A percentile compares a stretch with the other conserved stretches of the same genome.
These are phyloP conservation scores for Rhizophora apiculata DNA, from an alignment of 345 rosid genomes.

Conservation along the genomic window DNA sequence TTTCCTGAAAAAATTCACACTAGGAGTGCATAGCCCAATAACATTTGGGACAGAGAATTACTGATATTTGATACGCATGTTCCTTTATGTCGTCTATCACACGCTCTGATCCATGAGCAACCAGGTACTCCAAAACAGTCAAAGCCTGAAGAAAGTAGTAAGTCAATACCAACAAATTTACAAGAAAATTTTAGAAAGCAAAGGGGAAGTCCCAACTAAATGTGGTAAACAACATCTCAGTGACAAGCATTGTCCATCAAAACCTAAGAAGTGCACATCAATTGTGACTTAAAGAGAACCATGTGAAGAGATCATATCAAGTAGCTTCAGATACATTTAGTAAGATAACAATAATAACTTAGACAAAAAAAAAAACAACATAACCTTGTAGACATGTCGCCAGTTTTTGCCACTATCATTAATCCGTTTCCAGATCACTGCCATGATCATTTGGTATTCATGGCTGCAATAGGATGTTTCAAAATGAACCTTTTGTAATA, in stretches of 20 bases:
- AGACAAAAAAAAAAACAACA: background rate
- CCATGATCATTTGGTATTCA: conserved; percentile 84
- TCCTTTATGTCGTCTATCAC: conserved; percentile 83
- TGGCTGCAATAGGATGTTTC: conserved; percentile 52
- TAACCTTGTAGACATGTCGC: conserved; percentile 94
- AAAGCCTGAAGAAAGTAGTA: conserved; percentile 57
- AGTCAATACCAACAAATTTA: conserved; percentile 8
- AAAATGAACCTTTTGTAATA: conserved; percentile 12
- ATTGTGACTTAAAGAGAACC: background rate
- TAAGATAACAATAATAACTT: background rate
- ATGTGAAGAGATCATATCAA: background rate
- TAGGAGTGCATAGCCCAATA: background rate
- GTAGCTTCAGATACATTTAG: background rate
- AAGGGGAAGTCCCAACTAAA: background rate
- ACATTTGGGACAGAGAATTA: conserved; percentile 28
- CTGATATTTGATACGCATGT: conserved; percentile 86
- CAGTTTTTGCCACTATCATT: conserved; percentile 93
- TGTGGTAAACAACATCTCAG: background rate
- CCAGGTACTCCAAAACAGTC: conserved; percentile 85
- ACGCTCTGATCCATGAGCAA: conserved; percentile 90
- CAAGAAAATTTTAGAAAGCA: conserved; percentile 6
- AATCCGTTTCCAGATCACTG: conserved; percentile 80
- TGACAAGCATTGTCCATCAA: background rate
- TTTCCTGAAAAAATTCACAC: background rate
- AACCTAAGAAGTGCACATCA: background rate